These are phyloP conservation scores for Aspergillus unguis DNA, from an alignment of 2,329 filamentous ascomycete species.

Conservation along the genomic window DNA sequence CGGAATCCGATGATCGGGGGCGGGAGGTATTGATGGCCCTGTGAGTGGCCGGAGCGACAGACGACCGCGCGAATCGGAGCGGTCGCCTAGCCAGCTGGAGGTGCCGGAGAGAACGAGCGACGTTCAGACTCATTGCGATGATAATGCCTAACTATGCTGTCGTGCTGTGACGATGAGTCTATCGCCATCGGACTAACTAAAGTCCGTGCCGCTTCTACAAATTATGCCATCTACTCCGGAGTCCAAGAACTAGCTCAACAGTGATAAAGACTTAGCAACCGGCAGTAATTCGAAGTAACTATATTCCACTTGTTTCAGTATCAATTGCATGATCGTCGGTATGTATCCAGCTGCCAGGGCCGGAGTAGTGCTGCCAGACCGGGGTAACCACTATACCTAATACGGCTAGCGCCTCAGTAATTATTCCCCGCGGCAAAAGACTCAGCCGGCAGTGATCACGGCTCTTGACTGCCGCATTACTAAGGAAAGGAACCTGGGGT, in stretches of 20 bases:
- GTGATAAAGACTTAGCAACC: no score
- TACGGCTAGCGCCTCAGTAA: background rate
- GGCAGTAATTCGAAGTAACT: no score
- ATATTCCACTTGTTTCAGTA: no score
- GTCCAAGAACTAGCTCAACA: no score
- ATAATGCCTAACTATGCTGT: no score
- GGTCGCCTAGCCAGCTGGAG: slow-evolving; percentile 17
- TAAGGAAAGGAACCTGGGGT: background rate
- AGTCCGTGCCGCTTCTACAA: no score
- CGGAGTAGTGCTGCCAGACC: background rate
- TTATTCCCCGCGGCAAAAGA: background rate
- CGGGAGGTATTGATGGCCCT: slow-evolving; percentile 22
- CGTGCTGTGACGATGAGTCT: no score
- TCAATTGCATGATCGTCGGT: no score
- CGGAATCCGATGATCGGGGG: slow-evolving; percentile 20
- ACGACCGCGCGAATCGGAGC: background rate
- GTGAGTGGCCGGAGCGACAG: background rate
- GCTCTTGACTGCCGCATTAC: background rate
- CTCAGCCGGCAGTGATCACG: background rate
- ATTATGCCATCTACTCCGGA: no score
- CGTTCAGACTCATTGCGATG: slow-evolving; percentile 21
- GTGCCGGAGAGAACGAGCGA: slow-evolving; percentile 18
- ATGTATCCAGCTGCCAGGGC: no score
- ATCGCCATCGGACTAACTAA: no score
- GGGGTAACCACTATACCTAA: background rate